Evolutionary conservation across 1,139 yeast genomes (phyloP), one percentile per base, ranked within the genome.

Genomic region (Blastobotrys elegans): DNA sequence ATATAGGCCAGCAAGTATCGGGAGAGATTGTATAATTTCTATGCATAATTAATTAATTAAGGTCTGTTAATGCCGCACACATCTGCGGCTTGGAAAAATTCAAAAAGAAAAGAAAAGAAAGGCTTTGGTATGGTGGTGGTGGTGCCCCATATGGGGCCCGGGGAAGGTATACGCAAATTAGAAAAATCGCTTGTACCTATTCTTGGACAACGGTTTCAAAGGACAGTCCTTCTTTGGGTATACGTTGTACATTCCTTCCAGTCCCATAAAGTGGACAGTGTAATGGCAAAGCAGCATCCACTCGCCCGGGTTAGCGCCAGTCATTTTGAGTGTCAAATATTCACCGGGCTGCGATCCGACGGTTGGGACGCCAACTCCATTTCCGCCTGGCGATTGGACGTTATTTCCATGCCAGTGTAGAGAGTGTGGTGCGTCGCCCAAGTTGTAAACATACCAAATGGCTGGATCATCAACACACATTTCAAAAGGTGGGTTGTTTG

Each of bases 281-380:
- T 43, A 43, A 22, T 43, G 46, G 18, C 46, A 43, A 30, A 43
- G 30, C 30, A 43, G 20, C 46, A 37, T 24, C 46, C 46, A 43
- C 4, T 37, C 32, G 2, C 46, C 46, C 14, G 46, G 46, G 30
- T 43, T 43, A 2, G 29, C 42, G 5, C 37, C 42, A 11, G 34
- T 43, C 46, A 43, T 43, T 2, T 17, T 2, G 10, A 22, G 22
- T 2, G 46, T 35, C 3, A 31, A 10, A 17, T 43, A 43, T 22
- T 36, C 41, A 1, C 46, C 46, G 1, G 46, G 46, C 17, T 43
- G 41, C 13, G 32, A 20, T 3, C 37, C 37, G 10, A 43, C 21
- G 7, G 46, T 43, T 4, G 46, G 46, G 7, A 43, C 42, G 17
- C 11, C 16, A 30, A 21, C 20, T 3, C 42, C 46, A 32, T 41